phyloP scores from a whole-genome alignment of 108 stramenopile genomes.

The Seminavis robusta region DNA sequence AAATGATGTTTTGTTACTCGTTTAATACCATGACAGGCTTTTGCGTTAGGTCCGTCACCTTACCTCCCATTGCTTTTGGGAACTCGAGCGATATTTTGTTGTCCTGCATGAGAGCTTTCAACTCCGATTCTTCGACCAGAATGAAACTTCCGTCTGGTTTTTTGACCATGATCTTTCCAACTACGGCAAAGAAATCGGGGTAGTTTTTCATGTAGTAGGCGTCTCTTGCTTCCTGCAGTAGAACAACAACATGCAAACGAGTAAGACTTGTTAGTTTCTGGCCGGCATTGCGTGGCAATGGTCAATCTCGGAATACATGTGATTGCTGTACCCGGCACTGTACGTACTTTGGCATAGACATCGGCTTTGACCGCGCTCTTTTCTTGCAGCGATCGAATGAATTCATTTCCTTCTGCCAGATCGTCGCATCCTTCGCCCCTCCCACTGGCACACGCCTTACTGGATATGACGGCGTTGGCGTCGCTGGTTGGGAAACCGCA shows the following conservation, averaged over 20 bases:
- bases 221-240: slow-evolving; percentile 53
- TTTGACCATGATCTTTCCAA: slow-evolving; percentile 61
- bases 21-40: slow-evolving; percentile 72
- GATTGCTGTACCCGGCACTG: no score
- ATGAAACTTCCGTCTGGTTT: slow-evolving; percentile 70
- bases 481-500: no score
- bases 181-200: slow-evolving; percentile 66
- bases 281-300: no score
- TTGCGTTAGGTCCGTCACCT: slow-evolving; percentile 73
- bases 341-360: slow-evolving; percentile 51
- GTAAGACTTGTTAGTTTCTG: background rate
- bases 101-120: slow-evolving; percentile 36
- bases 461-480: no score
- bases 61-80: slow-evolving; percentile 61
- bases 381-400: slow-evolving; percentile 59
- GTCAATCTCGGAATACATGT: no score
- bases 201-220: slow-evolving; percentile 89
- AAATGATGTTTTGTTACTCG: slow-evolving; percentile 27
- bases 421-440: slow-evolving; percentile 71
- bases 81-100: slow-evolving; percentile 56
- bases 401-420: slow-evolving; percentile 69
- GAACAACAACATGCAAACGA: no score
- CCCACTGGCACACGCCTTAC: slow-evolving; percentile 77
- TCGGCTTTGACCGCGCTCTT: slow-evolving; percentile 65
- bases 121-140: slow-evolving; percentile 44